Evolutionary conservation across 495 filamentous ascomycete genomes (phyloP), one percentile per base, ranked within the genome.

Genomic region (Tuber indicum): DNA sequence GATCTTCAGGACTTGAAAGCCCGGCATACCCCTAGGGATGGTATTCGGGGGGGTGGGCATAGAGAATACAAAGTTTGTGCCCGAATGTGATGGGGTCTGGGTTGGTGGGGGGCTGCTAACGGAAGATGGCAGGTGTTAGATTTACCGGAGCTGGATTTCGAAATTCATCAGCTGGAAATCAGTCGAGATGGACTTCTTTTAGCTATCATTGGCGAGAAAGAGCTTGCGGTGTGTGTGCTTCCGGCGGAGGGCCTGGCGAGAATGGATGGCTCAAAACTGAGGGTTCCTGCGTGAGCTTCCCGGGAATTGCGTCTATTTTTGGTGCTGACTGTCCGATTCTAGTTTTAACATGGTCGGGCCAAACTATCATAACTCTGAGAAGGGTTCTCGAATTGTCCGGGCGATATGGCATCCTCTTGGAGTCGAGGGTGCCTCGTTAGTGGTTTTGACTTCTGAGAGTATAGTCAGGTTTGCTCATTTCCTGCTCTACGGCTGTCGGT

Each of bases 371-470:
- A 78, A 77, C 23, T 19, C 45, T 2, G 76, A 82, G 1, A 66
- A 41, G 16, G 74, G 52, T n/a, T 74, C 72, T 39, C 72, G 74
- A 58, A 82, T 83, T 73, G 77, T 84, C 17, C 70, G 80, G 44
- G 79, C 47, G 32, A 41, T 84, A 76, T 84, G 82, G 82, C 82
- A 84, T 76, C 82, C 82, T 9, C 75, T 84, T 23, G 82, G 79
- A 5, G 82, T 82, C 19, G 82, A 84, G 39, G 82, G 80, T 10
- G 79, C 82, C 73, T 83, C 82, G 45, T 58, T 84, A 14, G 62
- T 84, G 17, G 82, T 84, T 6, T 76, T 84, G 43, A 82, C 82
- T 5, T 75, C 70, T 12, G 80, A 84, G 71, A 82, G 79, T 36
- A 80, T 78, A 66, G 46, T 83, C n/a, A 75, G 82, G 78, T 83